Conservation (phyloP, 805 yeast species). For the Candida endomychidarum region DNA sequence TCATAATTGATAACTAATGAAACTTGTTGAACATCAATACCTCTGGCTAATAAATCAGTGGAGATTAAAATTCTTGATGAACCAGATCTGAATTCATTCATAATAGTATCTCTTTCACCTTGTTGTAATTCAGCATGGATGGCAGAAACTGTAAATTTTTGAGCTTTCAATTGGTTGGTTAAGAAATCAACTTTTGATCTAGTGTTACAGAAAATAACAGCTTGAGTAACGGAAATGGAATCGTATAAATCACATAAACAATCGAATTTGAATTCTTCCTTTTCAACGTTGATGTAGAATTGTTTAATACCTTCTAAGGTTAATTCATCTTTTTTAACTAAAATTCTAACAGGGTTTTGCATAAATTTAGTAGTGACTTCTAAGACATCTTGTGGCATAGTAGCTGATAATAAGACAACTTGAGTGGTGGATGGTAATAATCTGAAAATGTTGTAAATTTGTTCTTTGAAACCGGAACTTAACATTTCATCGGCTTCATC, state of each 20-base stretch:
- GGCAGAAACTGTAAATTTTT: conserved; percentile 88
- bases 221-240: conserved; percentile 93
- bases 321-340: conserved; percentile 93
- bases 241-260: conserved; percentile 94
- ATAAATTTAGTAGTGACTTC: conserved; percentile 90
- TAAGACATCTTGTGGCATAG: conserved; percentile 89
- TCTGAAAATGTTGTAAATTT: conserved; percentile 89
- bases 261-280: conserved; percentile 93
- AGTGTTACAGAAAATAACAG: conserved; percentile 94
- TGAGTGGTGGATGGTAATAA: conserved; percentile 87
- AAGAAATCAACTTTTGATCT: conserved; percentile 91
- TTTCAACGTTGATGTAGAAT: conserved; percentile 84
- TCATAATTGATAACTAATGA: conserved; percentile 94
- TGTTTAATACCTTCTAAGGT: conserved; percentile 96
- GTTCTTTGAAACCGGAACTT: conserved; percentile 90
- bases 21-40: conserved; percentile 97
- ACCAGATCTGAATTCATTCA: conserved; percentile 95
- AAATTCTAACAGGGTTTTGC: conserved; percentile 90
- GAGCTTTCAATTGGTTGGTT: conserved; percentile 66
- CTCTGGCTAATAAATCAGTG: conserved; percentile 96
- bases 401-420: conserved; percentile 93
- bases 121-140: conserved; percentile 98
- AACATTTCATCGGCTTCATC: conserved; percentile 99
- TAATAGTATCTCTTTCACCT: conserved; percentile 86
- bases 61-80: conserved; percentile 89